Evolutionary conservation across 1,139 yeast species (phyloP).

Genomic region (Kodamaea anthophila): DNA sequence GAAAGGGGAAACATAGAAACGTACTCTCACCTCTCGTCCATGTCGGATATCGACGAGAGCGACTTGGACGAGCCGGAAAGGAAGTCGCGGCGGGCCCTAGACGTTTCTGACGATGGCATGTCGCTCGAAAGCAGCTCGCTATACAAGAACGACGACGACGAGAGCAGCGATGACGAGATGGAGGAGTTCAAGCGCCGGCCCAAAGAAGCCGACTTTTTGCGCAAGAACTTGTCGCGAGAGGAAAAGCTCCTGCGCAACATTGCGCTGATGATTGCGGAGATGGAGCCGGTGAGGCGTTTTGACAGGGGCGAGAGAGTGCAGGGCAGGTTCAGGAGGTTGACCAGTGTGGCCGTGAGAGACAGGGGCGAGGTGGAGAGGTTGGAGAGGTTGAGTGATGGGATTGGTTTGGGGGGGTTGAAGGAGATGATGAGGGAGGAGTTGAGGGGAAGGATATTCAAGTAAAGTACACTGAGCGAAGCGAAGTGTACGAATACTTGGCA

Average conservation of each 20-base stretch:
- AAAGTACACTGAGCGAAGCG: neutral
- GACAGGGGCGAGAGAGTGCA: neutral
- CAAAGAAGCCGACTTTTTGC: conserved; percentile 1
- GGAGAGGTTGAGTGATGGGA: conserved; percentile 8
- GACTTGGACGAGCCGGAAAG: conserved; percentile 19
- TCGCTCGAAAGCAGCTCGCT: conserved; percentile 13
- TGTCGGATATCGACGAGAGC: conserved; percentile 18
- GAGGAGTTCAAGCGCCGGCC: conserved; percentile 4
- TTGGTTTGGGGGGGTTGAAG: conserved; percentile 13
- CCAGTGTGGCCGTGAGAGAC: neutral
- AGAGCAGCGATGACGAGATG: conserved; percentile 7
- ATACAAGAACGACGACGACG: conserved; percentile 10
- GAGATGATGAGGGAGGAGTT: conserved; percentile 19
- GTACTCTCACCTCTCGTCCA: too few relatives aligned
- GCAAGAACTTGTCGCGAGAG: conserved; percentile 5
- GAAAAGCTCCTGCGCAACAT: conserved; percentile 8
- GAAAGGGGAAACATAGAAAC: too few relatives aligned
- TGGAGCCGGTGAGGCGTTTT: conserved; percentile 1
- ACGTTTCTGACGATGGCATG: conserved; percentile 15
- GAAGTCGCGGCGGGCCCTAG: conserved; percentile 10
- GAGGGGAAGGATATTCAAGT: conserved; percentile 18
- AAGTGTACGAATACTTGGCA: too few relatives aligned
- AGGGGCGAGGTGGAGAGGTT: conserved; percentile 7
- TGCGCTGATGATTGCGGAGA: conserved; percentile 5
- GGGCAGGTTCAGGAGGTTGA: conserved; percentile 1